Conservation (phyloP, 2,329 filamentous ascomycete species). For the Neofusicoccum ribis region DNA sequence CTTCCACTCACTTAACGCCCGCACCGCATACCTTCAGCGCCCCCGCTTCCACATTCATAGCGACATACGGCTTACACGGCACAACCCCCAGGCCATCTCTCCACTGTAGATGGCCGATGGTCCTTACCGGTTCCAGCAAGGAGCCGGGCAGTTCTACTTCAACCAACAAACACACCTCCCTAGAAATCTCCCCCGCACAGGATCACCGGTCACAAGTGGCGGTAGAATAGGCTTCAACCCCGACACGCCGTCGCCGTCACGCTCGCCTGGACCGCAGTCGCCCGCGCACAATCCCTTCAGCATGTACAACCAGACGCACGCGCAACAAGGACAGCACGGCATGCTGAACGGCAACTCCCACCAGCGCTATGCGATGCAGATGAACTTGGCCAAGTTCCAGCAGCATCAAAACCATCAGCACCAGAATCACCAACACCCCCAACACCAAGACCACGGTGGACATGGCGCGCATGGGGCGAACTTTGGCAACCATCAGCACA, state of each 20-base stretch:
- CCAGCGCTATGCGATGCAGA: constrained; percentile 53
- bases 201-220: constrained; percentile 46
- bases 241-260: constrained; percentile 59
- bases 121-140: constrained; percentile 62
- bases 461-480: constrained; percentile 50
- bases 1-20: constrained; percentile 43
- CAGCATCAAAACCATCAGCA: constrained; percentile 58
- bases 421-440: constrained; percentile 59
- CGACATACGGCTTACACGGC: constrained; percentile 6
- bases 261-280: constrained; percentile 56
- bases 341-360: constrained; percentile 73
- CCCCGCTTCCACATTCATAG: constrained; percentile 19
- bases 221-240: constrained; percentile 46
- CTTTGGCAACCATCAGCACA: constrained; percentile 62
- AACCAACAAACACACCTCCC: constrained; percentile 48
- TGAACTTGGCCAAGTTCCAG: constrained; percentile 70
- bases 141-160: constrained; percentile 62
- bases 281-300: constrained; percentile 49
- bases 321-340: constrained; percentile 70
- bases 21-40: constrained; percentile 26
- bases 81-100: constrained; percentile 20
- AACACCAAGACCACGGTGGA: constrained; percentile 56
- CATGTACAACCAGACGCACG: constrained; percentile 71
- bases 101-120: constrained; percentile 67
- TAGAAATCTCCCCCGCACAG: constrained; percentile 48